phyloP scores from a whole-genome alignment of 352 stramenopile genomes.

The Blastocystis sp. region DNA sequence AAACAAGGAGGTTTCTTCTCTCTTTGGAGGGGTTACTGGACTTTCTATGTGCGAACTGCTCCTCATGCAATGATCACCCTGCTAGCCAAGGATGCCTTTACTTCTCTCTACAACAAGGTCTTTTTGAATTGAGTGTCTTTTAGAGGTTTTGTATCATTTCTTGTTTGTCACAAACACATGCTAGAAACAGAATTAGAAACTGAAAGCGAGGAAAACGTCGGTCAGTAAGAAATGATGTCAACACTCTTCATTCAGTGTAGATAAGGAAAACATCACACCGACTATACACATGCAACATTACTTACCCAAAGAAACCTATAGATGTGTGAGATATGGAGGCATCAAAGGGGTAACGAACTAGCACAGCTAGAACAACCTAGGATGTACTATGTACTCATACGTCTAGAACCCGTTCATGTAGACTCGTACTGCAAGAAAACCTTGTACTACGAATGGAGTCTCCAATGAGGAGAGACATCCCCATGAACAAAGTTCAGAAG shows the following conservation, averaged over 20 bases:
- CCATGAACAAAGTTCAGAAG: background rate
- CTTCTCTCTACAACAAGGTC: conserved; percentile 50
- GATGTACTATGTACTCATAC: conserved; percentile 47
- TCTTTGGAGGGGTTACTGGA: conserved; percentile 91
- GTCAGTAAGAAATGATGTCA: background rate
- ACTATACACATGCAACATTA: background rate
- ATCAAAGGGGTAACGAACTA: conserved; percentile 21
- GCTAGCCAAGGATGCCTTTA: conserved; percentile 81
- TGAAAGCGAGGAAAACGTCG: background rate
- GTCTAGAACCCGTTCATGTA: conserved; percentile 1
- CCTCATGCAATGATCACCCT: conserved; percentile 98
- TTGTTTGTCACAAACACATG: background rate
- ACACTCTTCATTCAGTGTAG: conserved; percentile 9
- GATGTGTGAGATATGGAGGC: conserved; percentile 49
- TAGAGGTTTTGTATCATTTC: background rate
- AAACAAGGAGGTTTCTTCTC: conserved; percentile 85
- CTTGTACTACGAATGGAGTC: background rate
- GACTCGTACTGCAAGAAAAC: conserved; percentile 1
- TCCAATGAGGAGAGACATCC: conserved; percentile 23
- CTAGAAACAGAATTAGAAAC: background rate
- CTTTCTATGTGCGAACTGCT: conserved; percentile 92
- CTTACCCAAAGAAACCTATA: background rate
- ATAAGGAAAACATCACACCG: conserved; percentile 12
- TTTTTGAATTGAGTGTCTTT: conserved; percentile 40
- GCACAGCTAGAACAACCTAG: background rate